A percentile compares a stretch with the other conserved stretches of the same genome.
Evolutionary conservation across 495 filamentous ascomycete genomes (phyloP).

Genomic region (Cercophora samala): DNA sequence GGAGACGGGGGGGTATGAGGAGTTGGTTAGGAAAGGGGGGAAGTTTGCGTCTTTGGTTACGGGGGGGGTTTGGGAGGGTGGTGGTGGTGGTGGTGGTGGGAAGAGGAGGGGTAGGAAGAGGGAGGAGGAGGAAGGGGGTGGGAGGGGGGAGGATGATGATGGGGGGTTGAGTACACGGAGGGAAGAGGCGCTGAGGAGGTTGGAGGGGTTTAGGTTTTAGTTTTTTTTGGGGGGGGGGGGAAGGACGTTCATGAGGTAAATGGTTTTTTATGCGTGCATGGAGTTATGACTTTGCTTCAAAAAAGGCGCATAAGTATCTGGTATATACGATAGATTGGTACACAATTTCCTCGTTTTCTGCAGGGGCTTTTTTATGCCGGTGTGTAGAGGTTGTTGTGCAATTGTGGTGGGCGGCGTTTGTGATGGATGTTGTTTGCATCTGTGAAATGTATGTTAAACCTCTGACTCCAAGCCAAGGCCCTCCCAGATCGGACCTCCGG

Average conservation of each 20-base stretch:
- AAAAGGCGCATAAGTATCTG: not conserved
- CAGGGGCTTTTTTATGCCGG: too few species aligned
- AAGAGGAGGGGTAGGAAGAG: conserved; percentile 1
- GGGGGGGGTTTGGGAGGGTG: conserved; percentile 29
- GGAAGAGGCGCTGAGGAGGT: conserved; percentile 21
- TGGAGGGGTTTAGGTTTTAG: not conserved
- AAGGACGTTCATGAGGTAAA: not conserved
- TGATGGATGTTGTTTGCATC: too few species aligned
- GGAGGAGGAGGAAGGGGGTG: not conserved
- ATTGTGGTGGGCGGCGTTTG: too few species aligned
- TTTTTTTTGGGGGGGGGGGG: too few species aligned
- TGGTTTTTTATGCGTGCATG: not conserved
- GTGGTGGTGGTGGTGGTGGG: conserved; percentile 15
- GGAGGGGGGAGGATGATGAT: not conserved
- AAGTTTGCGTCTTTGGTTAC: conserved; percentile 38
- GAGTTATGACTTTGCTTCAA: too few species aligned
- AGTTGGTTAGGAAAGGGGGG: conserved; percentile 42
- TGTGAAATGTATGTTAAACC: not conserved
- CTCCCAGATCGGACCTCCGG: conserved; percentile 46
- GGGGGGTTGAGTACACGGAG: conserved; percentile 8
- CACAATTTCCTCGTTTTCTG: not conserved
- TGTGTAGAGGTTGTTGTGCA: too few species aligned
- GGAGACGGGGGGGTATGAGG: conserved; percentile 61
- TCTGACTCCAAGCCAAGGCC: conserved; percentile 13
- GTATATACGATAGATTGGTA: not conserved